Evolutionary conservation across 1,284 basidiomycete species (phyloP), one percentile per base, ranked within the genome.

Genomic region (Pulveroboletus sp.): DNA sequence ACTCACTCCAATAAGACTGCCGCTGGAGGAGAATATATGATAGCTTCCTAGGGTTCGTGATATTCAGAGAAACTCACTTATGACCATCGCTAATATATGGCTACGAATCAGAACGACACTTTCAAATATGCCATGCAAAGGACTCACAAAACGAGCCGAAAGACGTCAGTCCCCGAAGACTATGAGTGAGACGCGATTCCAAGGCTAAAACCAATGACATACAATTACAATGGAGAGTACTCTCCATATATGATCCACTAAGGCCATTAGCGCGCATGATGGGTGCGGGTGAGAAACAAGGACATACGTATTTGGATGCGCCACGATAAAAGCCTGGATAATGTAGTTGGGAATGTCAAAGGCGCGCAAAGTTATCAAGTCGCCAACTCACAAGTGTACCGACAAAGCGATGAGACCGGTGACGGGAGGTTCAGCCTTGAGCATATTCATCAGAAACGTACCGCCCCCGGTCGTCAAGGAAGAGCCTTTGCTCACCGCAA

Each of bases 201-300:
- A 8, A 15, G 28, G 22, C 3, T 5, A 20, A 20, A 26, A 3
- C 10, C 22, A 39, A 42, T 25, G 6, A 57, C 43, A 24, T 57
- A 58, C 54, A 33, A 58, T 36, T 11, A 10, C 38, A 15, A 57
- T 36, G 14, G 57, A 51, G 3, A 51, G 24, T 15, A 43, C 35
- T 26, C 54, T 38, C 57, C 57, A 58, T 11, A 28, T 44, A 15
- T 28, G 20, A 35, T 57, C 40, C 57, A 58, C 57, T 58, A 17
- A 33, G 25, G n/a, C 7, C 7, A 26, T 46, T 28, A 46, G 31
- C 10, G 42, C 4, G 10, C 20, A 11, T 15, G 14, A 28, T 10
- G 18, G 31, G 33, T 24, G 5, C 25, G 3, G 9, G 20, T 12
- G 22, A 24, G 14, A 47, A 4, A 9, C 5, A 33, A 3, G 11